Evolutionary conservation across 2,329 filamentous ascomycete species (phyloP), one percentile per base, ranked within the genome.

Genomic region (Leptographium flavum): DNA sequence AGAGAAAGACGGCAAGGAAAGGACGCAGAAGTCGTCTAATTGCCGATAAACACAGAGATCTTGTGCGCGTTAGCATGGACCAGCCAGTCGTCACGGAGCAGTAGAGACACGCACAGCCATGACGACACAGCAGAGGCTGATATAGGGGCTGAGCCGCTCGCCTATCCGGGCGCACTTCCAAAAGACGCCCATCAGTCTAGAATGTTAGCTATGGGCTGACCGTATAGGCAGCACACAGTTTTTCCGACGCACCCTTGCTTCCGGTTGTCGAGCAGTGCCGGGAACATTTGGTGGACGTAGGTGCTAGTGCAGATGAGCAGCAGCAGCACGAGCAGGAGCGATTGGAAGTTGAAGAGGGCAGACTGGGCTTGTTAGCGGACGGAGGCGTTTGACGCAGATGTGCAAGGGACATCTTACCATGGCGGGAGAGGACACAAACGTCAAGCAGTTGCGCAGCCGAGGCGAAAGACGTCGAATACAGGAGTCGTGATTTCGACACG

Each of bases 341-440:
- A 94, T 65, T 95, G 87, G 71, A 98, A 96, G 69, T 96, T 96
- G 80, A 98, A 95, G 58, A 98, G 82, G 45, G 92, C 92, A 48
- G 92, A 84, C 92, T 95, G 58, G 10, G 15, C 9, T 10, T 8
- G 32, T 36, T 21, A 44, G 30, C 32, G 25, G 14, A 27, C 9
- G 19, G n/a, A n/a, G n/a, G n/a, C n/a, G n/a, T n/a, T n/a, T n/a
- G n/a, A n/a, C n/a, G n/a, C n/a, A n/a, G n/a, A n/a, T n/a, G n/a
- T n/a, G n/a, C n/a, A n/a, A n/a, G n/a, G n/a, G n/a, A n/a, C n/a
- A n/a, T n/a, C 10, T n/a, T 32, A 46, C 44, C 44, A 46, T 46
- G 11, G 9, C 41, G 22, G 37, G n/a, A n/a, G n/a, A n/a, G n/a
- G n/a, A n/a, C n/a, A n/a, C n/a, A n/a, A n/a, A n/a, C n/a, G n/a